A percentile compares a stretch with the other conserved stretches of the same genome.
Conservation (phyloP, 345 rosid genomes). For the Acer negundo region DNA sequence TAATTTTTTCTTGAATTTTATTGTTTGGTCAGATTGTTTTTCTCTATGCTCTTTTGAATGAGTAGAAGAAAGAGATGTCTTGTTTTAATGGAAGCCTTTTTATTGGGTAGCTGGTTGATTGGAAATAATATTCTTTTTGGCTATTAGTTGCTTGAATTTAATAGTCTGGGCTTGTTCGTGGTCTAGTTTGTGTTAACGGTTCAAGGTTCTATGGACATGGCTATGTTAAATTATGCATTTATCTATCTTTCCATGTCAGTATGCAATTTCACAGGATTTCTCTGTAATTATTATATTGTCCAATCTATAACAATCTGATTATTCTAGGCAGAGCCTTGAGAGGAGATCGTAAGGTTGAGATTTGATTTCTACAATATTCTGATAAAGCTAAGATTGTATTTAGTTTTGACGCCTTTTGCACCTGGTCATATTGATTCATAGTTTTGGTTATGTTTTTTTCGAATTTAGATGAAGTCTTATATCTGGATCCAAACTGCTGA, state of each 20-base stretch:
- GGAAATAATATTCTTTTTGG: not conserved
- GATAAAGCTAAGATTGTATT: not conserved
- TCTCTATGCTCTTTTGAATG: not conserved
- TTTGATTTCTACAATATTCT: not conserved
- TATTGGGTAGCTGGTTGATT: not conserved
- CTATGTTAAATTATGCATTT: not conserved
- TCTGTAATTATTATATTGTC: not conserved
- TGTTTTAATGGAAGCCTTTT: not conserved
- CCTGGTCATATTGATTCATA: not conserved
- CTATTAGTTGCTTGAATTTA: not conserved
- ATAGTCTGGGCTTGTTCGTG: not conserved
- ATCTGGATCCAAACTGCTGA: constrained; percentile 74
- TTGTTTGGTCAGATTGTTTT: not conserved
- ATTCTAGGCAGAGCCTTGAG: not conserved
- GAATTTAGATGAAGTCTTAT: constrained; percentile 59
- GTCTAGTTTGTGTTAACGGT: not conserved
- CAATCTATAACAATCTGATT: not conserved
- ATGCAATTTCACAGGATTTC: not conserved
- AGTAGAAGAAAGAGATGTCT: not conserved
- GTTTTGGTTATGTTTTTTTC: constrained; percentile 16
- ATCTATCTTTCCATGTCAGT: not conserved
- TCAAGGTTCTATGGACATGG: not conserved
- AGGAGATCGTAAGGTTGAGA: not conserved
- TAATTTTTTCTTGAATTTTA: not conserved
- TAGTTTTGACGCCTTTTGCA: not conserved